Evolutionary conservation across 2,329 filamentous ascomycete species (phyloP), one percentile per base, ranked within the genome.

Genomic region (Dothideomycetes sp.): DNA sequence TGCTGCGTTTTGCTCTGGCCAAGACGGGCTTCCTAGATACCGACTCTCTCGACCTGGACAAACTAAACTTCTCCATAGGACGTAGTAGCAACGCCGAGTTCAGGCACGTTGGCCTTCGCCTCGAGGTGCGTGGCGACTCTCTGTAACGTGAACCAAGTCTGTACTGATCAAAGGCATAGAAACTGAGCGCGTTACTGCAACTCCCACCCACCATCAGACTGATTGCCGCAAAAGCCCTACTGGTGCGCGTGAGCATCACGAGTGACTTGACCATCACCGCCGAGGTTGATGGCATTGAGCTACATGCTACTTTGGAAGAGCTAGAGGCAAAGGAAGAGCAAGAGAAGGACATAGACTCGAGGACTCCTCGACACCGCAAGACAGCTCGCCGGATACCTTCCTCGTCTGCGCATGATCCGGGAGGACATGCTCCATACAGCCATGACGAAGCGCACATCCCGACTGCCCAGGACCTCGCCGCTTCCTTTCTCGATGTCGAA

Each of bases 1-100:
- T 96, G 52, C 73, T 96, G 48, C 81, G 85, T 50, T 94, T 91
- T 66, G 85, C 81, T 36, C 69, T 98, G 31, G 81, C 82, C 17
- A 79, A 81, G 42, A 71, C 94, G 43, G 87, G 94, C 51, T 71
- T 95, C 40, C 75, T 98, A 44, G 91, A 96, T 54, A 83, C 85
- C 42, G 82, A 93, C 55, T 80, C 83, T 10, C 68, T 95, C 49
- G 84, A 95, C 54, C 72, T 91, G 45, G 86, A 91, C 48, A 85
- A 86, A 49, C 65, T 96, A 47, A 86, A 93, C 51, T 76, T 95
- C 49, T 79, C 79, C 34, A 75, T 85, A 62, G 91, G 91, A 24
- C 79, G 81, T 59, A 80, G 81, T 49, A 91, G 81, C 31, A 81
- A 83, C 1, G 73, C 95, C 33, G 88, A 94, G 60, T 79, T 95